Evolutionary conservation across 768 basidiomycete species (phyloP).

Genomic region (Boletus bicolor): DNA sequence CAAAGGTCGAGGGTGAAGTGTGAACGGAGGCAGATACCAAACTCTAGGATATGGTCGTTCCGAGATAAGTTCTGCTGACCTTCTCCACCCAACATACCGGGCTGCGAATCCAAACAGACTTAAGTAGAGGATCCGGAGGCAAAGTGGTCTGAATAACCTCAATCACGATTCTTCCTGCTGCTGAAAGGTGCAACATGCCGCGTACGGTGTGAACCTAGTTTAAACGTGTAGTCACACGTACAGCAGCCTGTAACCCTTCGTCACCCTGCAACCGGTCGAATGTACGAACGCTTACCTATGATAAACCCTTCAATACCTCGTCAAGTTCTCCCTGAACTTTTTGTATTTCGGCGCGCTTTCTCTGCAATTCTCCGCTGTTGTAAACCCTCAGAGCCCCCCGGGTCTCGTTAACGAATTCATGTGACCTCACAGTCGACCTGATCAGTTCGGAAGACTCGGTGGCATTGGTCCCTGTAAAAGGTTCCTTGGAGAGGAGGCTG

Average conservation of each 20-base stretch:
- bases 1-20: neutral
- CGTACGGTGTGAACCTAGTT: neutral
- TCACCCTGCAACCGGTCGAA: neutral
- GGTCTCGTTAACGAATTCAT: slow-evolving; percentile 56
- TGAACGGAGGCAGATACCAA: neutral
- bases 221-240: neutral
- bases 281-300: slow-evolving; percentile 17
- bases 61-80: neutral
- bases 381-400: slow-evolving; percentile 50
- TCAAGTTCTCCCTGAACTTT: slow-evolving; percentile 52
- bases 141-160: too few species aligned
- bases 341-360: slow-evolving; percentile 54
- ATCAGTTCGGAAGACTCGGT: slow-evolving; percentile 9
- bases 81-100: neutral
- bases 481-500: slow-evolving; percentile 22
- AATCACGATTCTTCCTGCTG: too few species aligned
- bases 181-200: neutral
- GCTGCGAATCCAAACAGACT: neutral
- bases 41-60: neutral
- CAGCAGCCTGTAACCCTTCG: neutral
- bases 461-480: neutral
- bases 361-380: slow-evolving; percentile 46
- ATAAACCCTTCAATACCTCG: slow-evolving; percentile 41
- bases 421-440: slow-evolving; percentile 41
- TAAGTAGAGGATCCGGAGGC: too few species aligned